Conservation (phyloP, 805 yeast genomes). For the Candida cerambycidarum region DNA sequence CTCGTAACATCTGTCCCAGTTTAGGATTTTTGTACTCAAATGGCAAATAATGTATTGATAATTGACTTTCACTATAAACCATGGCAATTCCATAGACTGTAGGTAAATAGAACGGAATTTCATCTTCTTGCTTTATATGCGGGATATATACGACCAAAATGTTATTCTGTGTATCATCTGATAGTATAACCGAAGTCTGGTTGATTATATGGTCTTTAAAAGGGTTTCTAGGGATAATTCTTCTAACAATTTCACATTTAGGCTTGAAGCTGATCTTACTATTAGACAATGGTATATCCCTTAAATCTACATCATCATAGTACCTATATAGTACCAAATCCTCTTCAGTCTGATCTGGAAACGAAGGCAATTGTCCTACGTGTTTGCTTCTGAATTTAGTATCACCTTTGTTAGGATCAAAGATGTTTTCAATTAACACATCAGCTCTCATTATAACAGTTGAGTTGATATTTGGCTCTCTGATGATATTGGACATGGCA, state of each 20-base stretch:
- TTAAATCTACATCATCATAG: slow-evolving; percentile 32
- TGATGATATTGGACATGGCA: slow-evolving; percentile 78
- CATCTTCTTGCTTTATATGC: slow-evolving; percentile 58
- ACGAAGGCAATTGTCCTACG: slow-evolving; percentile 30
- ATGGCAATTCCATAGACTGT: slow-evolving; percentile 78
- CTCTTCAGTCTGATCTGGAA: slow-evolving; percentile 26
- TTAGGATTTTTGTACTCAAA: slow-evolving; percentile 31
- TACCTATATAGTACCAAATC: slow-evolving; percentile 29
- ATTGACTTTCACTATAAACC: slow-evolving; percentile 42
- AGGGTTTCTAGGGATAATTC: slow-evolving; percentile 91
- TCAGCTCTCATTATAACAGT: slow-evolving; percentile 90
- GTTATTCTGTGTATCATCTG: slow-evolving; percentile 28
- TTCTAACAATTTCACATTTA: slow-evolving; percentile 61
- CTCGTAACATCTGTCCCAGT: slow-evolving; percentile 22
- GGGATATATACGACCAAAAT: slow-evolving; percentile 74
- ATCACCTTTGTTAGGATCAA: slow-evolving; percentile 35
- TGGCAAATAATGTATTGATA: slow-evolving; percentile 78
- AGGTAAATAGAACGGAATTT: slow-evolving; percentile 88
- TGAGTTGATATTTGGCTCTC: slow-evolving; percentile 87
- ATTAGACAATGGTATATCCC: slow-evolving; percentile 27
- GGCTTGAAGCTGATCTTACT: slow-evolving; percentile 27
- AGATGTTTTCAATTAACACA: slow-evolving; percentile 54
- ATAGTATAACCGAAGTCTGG: slow-evolving; percentile 70
- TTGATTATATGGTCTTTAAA: slow-evolving; percentile 78
- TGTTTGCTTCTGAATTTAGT: slow-evolving; percentile 27